Percentiles rank a stretch among this genome's conserved stretches.
Conservation (phyloP, 257 asterid species). For the Plantago ovata region DNA sequence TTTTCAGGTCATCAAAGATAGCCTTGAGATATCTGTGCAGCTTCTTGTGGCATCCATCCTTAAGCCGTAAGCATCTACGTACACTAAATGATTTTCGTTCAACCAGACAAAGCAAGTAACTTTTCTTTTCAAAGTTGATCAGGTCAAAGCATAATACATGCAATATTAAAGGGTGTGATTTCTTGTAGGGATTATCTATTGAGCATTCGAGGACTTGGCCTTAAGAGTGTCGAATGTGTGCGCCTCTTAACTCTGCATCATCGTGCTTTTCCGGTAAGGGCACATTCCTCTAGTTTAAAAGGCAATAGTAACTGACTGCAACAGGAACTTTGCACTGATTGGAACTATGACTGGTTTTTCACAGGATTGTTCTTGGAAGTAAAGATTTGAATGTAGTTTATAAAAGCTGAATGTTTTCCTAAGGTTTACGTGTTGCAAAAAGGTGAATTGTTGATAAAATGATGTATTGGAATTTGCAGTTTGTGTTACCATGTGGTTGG, state of each 20-base stretch:
- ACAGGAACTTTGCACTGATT: slow-evolving; percentile 19
- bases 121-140: slow-evolving; percentile 14
- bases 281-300: slow-evolving; percentile 17
- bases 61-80: no score
- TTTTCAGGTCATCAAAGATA: no score
- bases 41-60: no score
- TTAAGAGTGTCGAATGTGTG: slow-evolving; percentile 92
- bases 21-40: no score
- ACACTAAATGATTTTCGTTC: slow-evolving; percentile 84
- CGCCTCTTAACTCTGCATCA: slow-evolving; percentile 88
- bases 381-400: no score
- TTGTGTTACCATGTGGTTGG: no score
- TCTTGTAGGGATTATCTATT: slow-evolving; percentile 79
- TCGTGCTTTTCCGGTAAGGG: slow-evolving; percentile 91
- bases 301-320: slow-evolving; percentile 17
- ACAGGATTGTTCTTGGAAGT: no score
- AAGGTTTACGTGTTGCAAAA: no score
- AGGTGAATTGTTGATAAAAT: no score
- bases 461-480: no score
- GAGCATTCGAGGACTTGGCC: slow-evolving; percentile 82
- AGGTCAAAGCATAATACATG: neutral
- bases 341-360: no score
- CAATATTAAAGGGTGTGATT: slow-evolving; percentile 7
- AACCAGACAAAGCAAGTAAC: slow-evolving; percentile 80
- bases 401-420: no score